phyloP scores from a whole-genome alignment of 495 filamentous ascomycete species.

The Amniculicola lignicola region DNA sequence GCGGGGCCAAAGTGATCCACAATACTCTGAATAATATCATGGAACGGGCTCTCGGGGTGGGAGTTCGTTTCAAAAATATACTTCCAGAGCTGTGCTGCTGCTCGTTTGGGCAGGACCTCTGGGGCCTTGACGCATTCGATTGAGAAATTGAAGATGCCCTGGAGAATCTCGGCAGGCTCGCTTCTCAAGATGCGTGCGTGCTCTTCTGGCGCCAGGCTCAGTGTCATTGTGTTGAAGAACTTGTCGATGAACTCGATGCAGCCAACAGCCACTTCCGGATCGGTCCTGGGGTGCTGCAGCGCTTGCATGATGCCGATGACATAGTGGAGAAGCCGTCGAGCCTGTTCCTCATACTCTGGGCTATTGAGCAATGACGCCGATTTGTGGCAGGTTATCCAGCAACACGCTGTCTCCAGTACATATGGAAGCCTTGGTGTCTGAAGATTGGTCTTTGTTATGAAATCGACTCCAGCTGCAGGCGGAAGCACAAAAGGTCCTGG shows the following conservation, averaged over 20 bases:
- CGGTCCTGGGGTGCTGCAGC: constrained; percentile 54
- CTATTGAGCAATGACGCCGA: constrained; percentile 46
- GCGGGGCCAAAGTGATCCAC: constrained; percentile 24
- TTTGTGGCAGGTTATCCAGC: constrained; percentile 65
- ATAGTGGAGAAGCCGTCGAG: constrained; percentile 59
- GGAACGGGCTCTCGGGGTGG: constrained; percentile 9
- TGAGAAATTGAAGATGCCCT: constrained; percentile 72
- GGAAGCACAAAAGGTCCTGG: constrained; percentile 78
- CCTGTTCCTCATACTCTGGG: constrained; percentile 51
- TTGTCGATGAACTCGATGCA: constrained; percentile 69
- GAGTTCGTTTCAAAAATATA: constrained; percentile 24
- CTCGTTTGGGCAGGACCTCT: constrained; percentile 76
- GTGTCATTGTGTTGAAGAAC: constrained; percentile 61
- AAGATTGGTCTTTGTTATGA: constrained; percentile 60
- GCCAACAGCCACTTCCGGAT: constrained; percentile 77
- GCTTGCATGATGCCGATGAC: constrained; percentile 32
- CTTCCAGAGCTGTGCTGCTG: constrained; percentile 77
- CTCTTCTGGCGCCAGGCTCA: no score
- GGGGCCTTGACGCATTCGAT: constrained; percentile 66
- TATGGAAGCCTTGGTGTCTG: constrained; percentile 67
- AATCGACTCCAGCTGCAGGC: constrained; percentile 64
- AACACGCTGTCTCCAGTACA: constrained; percentile 74
- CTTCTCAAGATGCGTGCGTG: constrained; percentile 59
- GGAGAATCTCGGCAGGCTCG: constrained; percentile 51
- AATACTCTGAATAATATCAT: constrained; percentile 21